phyloP scores from a whole-genome alignment of 371 early-diverging fungal species.

The Zancudomyces culisetae region DNA sequence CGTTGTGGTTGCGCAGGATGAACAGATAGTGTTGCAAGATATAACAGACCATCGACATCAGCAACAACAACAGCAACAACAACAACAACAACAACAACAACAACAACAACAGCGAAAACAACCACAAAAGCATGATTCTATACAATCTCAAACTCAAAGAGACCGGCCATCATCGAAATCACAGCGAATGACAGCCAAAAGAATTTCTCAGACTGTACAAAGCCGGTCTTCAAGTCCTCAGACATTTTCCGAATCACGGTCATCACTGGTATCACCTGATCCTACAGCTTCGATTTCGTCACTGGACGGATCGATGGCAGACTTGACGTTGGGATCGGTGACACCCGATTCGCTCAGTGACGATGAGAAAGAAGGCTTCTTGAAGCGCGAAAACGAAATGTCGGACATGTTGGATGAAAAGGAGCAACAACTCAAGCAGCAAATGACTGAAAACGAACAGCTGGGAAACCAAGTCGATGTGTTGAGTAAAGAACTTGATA shows the following conservation, averaged over 20 bases:
- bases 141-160: neutral
- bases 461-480: conserved; percentile 16
- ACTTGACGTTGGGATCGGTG: conserved; percentile 37
- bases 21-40: conserved; percentile 33
- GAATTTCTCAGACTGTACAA: neutral
- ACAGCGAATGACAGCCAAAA: neutral
- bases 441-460: conserved; percentile 8
- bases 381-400: conserved; percentile 85
- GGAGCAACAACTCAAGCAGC: conserved; percentile 20
- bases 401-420: conserved; percentile 77
- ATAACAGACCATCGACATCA: too few relatives aligned
- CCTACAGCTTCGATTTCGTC: conserved; percentile 4
- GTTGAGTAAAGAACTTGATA: conserved; percentile 9
- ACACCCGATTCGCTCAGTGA: conserved; percentile 60
- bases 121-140: neutral
- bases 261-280: conserved; percentile 15
- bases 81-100: too few relatives aligned
- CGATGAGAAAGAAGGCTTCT: conserved; percentile 83
- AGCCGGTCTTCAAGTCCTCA: neutral
- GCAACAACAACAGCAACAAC: too few relatives aligned
- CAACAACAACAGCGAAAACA: too few relatives aligned
- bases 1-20: conserved; percentile 44
- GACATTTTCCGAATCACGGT: conserved; percentile 8
- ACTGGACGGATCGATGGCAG: conserved; percentile 13
- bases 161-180: neutral